Conservation (phyloP, 129 eudicot species). For the Flaveria robusta region DNA sequence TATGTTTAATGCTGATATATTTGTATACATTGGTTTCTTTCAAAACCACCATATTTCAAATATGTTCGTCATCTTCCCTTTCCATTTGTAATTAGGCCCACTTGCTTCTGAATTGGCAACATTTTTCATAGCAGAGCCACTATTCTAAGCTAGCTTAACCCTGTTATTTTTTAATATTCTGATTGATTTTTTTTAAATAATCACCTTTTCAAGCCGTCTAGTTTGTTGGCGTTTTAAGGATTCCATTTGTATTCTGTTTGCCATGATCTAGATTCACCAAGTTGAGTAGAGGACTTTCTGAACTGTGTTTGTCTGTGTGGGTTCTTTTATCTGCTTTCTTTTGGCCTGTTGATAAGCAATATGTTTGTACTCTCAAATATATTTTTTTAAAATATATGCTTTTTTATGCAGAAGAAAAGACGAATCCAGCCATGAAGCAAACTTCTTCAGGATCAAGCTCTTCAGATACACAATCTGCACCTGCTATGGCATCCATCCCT, state of each 20-base stretch:
- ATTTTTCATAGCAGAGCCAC: no score
- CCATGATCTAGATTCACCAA: neutral
- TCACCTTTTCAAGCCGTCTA: neutral
- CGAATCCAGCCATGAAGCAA: constrained; percentile 32
- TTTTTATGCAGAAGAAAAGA: constrained; percentile 45
- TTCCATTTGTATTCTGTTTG: neutral
- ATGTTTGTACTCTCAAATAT: neutral
- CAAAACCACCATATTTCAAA: neutral
- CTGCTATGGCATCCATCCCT: constrained; percentile 33
- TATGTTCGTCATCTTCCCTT: neutral
- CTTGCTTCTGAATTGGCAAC: no score
- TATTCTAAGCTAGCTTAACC: no score
- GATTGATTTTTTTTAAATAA: neutral
- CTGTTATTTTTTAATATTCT: neutral
- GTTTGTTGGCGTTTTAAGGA: neutral
- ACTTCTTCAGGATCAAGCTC: constrained; percentile 46
- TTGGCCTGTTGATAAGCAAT: neutral
- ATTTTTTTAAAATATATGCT: neutral
- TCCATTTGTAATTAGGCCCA: neutral
- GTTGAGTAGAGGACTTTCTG: neutral
- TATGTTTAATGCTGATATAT: neutral
- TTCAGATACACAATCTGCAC: constrained; percentile 31
- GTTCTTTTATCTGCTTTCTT: neutral
- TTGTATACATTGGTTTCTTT: neutral
- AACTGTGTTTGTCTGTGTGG: no score